Percentiles rank a stretch among this genome's conserved stretches.
Evolutionary conservation across 23 red algal species (phyloP).

Genomic region (Gracilaria gracilis): DNA sequence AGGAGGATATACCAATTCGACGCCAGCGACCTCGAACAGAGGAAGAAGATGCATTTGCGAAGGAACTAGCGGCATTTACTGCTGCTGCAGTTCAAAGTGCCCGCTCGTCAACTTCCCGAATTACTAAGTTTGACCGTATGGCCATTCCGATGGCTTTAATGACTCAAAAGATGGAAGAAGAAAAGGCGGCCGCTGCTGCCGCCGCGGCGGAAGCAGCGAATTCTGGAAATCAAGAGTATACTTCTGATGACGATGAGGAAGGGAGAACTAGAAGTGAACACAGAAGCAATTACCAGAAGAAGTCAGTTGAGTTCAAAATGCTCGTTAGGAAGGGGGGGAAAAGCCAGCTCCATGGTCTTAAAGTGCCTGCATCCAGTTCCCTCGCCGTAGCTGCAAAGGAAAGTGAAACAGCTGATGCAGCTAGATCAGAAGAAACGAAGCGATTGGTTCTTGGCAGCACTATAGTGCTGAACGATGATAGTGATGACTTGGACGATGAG

Average conservation of each 20-base stretch:
- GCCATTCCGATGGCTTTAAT: conserved; percentile 74
- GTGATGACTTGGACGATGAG: conserved; percentile 73
- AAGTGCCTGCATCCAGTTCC: conserved; percentile 78
- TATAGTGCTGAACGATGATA: conserved; percentile 71
- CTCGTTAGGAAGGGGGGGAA: conserved; percentile 84
- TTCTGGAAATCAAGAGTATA: conserved; percentile 28
- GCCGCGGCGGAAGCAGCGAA: conserved; percentile 22
- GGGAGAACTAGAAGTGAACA: neutral
- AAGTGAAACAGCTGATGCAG: conserved; percentile 74
- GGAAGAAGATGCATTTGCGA: conserved; percentile 77
- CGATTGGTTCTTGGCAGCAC: conserved; percentile 88
- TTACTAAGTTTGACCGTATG: conserved; percentile 70
- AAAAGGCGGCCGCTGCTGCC: conserved; percentile 56
- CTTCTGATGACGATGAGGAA: conserved; percentile 33
- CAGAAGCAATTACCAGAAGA: neutral
- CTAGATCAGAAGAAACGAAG: conserved; percentile 83
- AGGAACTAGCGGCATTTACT: conserved; percentile 71
- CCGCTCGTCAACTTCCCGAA: conserved; percentile 29
- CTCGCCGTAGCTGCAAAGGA: conserved; percentile 79
- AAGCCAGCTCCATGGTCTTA: conserved; percentile 77
- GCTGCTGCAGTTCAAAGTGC: conserved; percentile 64
- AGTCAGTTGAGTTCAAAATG: conserved; percentile 78
- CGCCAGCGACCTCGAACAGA: conserved; percentile 53
- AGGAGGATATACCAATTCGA: neutral
- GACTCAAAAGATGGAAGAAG: conserved; percentile 68